Evolutionary conservation across 345 rosid species (phyloP), one percentile per base, ranked within the genome.

Genomic region (Aegle marmelos): DNA sequence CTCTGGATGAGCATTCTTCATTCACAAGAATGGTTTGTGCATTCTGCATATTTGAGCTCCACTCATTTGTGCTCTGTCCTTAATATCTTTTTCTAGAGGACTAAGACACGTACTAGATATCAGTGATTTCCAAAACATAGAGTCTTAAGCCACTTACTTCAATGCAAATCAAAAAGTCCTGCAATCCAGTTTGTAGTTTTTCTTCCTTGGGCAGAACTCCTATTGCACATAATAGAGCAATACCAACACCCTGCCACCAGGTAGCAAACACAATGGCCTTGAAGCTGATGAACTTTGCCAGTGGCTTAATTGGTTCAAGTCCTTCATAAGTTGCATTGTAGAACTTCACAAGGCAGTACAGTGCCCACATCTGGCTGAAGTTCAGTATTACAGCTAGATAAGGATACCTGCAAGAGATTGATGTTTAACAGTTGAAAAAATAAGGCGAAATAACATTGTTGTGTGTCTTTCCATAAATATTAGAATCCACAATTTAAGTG

Each of bases 341-440:
- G 92, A 95, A 93, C 88, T 92, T 95, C 50, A 95, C 89, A 7
- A 95, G 89, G 89, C 98, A 93, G 84, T 88, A 93, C 28, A 93
- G 72, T 71, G 97, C 98, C 97, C 98, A 95, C 97, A 91, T 90
- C 83, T 91, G 97, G 84, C 99, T 95, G 85, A 95, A 95, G 90
- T 95, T 95, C 77, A 92, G 78, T 25, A 91, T 90, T 76, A 88
- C 85, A 6, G 87, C 86, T 45, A 95, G 84, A 86, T 90, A 91
- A 2, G 98, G 94, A 80, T 95, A 93, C 80, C 97, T 95, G 89
- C 86, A 83, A 63, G 17, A 57, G 28, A 73, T 36, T 21, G 6
- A 1, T 0, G 13, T 72, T 17, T 54, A 33, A 41, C 19, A 0
- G 16, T 66, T 56, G 36, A 16, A 17, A 62, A 27, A 34, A 61